Percentiles rank a stretch among this genome's conserved stretches.
These are phyloP conservation scores for Ganoderma multipileum DNA, from an alignment of 1,284 basidiomycete genomes.

Conservation along the genomic window DNA sequence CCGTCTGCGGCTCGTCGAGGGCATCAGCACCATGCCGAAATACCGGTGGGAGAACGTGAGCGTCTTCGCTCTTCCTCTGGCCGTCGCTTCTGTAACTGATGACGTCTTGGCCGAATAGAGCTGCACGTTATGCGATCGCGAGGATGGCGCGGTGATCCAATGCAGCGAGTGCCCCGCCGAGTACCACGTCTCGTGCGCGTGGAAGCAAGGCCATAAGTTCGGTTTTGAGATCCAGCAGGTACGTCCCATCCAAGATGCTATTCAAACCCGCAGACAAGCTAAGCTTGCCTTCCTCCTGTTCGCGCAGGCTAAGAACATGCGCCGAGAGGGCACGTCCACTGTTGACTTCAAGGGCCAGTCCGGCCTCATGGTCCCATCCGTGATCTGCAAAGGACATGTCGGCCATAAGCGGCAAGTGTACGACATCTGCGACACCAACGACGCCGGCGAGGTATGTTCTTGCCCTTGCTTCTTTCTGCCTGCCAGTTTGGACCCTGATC, in stretches of 20 bases:
- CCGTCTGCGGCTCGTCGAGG: slow-evolving; percentile 82
- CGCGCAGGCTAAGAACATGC: slow-evolving; percentile 74
- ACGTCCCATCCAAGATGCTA: slow-evolving; percentile 39
- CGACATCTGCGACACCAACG: slow-evolving; percentile 86
- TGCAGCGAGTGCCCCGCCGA: slow-evolving; percentile 85
- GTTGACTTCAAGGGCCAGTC: slow-evolving; percentile 88
- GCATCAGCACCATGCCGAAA: slow-evolving; percentile 77
- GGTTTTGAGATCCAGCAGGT: slow-evolving; percentile 91
- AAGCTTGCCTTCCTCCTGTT: background rate
- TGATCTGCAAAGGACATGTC: slow-evolving; percentile 87
- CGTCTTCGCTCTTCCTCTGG: slow-evolving; percentile 18
- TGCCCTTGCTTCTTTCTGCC: background rate
- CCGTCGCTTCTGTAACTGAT: background rate
- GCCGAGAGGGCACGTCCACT: slow-evolving; percentile 67
- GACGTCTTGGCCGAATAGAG: slow-evolving; percentile 45
- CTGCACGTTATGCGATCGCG: slow-evolving; percentile 68
- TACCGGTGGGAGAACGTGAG: slow-evolving; percentile 71
- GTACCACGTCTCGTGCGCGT: slow-evolving; percentile 93
- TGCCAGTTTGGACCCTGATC: background rate
- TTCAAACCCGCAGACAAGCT: slow-evolving; percentile 1
- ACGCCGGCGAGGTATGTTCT: slow-evolving; percentile 72
- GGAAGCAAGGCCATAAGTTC: slow-evolving; percentile 81
- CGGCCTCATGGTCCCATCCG: slow-evolving; percentile 82
- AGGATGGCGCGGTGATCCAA: slow-evolving; percentile 81
- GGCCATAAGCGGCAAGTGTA: slow-evolving; percentile 71